These are phyloP conservation scores for Schizothecium vesticola DNA, from an alignment of 495 filamentous ascomycete species.

Conservation along the genomic window DNA sequence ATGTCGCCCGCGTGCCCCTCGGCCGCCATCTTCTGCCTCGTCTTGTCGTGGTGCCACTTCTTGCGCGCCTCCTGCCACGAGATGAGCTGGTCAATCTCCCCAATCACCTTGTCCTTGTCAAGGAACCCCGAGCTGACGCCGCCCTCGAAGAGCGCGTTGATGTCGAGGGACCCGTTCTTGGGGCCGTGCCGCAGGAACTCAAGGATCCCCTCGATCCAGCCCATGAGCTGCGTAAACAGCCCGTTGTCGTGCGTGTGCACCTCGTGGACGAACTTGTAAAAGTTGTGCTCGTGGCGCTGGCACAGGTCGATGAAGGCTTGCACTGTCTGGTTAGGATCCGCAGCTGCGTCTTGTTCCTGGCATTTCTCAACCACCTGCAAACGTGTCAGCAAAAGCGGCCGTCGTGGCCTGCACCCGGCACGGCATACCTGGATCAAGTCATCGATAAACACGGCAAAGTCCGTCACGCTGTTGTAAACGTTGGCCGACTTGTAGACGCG, in stretches of 20 bases:
- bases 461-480: constrained; percentile 92
- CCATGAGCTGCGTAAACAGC: constrained; percentile 91
- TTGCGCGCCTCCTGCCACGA: constrained; percentile 92
- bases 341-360: constrained; percentile 84
- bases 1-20: constrained; percentile 52
- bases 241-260: constrained; percentile 98
- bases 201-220: constrained; percentile 95
- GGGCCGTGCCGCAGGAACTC: constrained; percentile 88
- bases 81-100: constrained; percentile 78
- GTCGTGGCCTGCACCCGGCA: neutral
- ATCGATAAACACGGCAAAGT: constrained; percentile 88
- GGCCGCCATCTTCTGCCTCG: constrained; percentile 95
- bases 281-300: constrained; percentile 85
- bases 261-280: constrained; percentile 98
- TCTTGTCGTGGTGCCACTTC: constrained; percentile 97
- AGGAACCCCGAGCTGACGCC: constrained; percentile 62
- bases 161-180: constrained; percentile 70
- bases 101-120: constrained; percentile 63
- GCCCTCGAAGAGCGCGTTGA: constrained; percentile 85
- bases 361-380: constrained; percentile 71
- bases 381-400: constrained; percentile 3
- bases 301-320: constrained; percentile 97
- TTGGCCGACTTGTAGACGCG: constrained; percentile 98
- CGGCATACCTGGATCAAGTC: constrained; percentile 66
- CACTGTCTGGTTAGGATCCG: constrained; percentile 98